Conservation (phyloP, 2,329 filamentous ascomycete species). For the Macroventuria anomochaeta region DNA sequence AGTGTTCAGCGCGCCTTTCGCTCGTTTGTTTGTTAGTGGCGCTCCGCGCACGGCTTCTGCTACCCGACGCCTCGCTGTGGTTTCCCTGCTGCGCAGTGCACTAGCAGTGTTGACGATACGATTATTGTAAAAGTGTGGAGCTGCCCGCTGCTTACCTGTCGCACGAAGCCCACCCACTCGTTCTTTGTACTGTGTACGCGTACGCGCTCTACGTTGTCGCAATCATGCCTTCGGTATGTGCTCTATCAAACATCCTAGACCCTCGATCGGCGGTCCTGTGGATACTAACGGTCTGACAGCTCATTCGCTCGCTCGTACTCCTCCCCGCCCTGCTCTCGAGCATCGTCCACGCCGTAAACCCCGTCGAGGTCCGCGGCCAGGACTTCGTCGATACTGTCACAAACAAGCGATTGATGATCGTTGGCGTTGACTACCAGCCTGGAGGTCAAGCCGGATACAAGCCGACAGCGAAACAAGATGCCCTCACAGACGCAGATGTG, state of each 20-base stretch:
- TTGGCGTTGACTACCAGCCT: conserved; percentile 68
- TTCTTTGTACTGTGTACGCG: conserved; percentile 11
- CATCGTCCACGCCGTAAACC: conserved; percentile 60
- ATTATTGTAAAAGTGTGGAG: conserved; percentile 11
- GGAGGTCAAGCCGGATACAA: conserved; percentile 66
- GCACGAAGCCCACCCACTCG: conserved; percentile 6
- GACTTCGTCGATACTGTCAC: conserved; percentile 67
- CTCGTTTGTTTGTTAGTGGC: conserved; percentile 12
- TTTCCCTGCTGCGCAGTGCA: conserved; percentile 13
- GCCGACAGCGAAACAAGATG: conserved; percentile 57
- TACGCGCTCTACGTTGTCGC: conserved; percentile 7
- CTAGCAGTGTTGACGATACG: conserved; percentile 15
- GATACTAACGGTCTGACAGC: conserved; percentile 28
- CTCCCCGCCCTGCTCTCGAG: conserved; percentile 46
- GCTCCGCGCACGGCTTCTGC: conserved; percentile 1
- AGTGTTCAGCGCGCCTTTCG: conserved; percentile 11
- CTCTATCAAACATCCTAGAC: conserved; percentile 5
- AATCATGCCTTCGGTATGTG: conserved; percentile 20
- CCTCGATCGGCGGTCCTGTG: conserved; percentile 10
- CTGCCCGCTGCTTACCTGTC: background rate
- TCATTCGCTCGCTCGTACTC: conserved; percentile 36
- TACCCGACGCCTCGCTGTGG: conserved; percentile 8
- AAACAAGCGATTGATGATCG: conserved; percentile 65
- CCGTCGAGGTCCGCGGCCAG: conserved; percentile 63
- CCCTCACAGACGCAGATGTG: conserved; percentile 62